Percentiles rank a stretch among this genome's conserved stretches.
Conservation (phyloP, 148 eudicot species). For the Fagopyrum esculentum region DNA sequence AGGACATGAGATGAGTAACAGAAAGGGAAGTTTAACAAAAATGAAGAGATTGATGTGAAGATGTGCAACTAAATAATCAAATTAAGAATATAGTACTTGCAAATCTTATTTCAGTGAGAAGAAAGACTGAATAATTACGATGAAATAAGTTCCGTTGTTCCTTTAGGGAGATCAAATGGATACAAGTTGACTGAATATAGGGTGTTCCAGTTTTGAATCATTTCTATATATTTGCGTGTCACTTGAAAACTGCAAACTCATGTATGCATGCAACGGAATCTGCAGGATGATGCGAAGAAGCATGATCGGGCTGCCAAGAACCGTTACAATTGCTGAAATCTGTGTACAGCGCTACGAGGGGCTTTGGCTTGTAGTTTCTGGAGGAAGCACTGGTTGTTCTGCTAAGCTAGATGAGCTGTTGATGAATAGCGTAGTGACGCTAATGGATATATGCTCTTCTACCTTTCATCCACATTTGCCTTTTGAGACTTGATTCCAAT, state of each 20-base stretch:
- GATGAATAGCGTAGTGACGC: not conserved
- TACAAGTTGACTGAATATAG: not conserved
- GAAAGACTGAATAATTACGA: not conserved
- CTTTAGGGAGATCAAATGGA: not conserved
- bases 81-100: not conserved
- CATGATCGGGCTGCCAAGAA: constrained; percentile 65
- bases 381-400: not conserved
- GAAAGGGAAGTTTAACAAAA: not conserved
- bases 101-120: not conserved
- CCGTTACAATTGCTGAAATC: constrained; percentile 45
- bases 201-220: not conserved
- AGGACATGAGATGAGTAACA: not conserved
- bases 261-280: not conserved
- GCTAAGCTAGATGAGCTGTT: not conserved
- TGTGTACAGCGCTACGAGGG: not conserved
- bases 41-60: not conserved
- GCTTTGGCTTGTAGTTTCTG: not conserved
- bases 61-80: not conserved
- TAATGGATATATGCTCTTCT: not conserved
- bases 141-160: not conserved
- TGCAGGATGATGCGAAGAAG: constrained; percentile 80
- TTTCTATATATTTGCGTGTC: not conserved
- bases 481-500: not conserved
- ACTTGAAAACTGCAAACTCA: not conserved
- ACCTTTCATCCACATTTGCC: not conserved